phyloP scores from a whole-genome alignment of 2,329 filamentous ascomycete species.

The Graphilbum ipis-grandicollis region DNA sequence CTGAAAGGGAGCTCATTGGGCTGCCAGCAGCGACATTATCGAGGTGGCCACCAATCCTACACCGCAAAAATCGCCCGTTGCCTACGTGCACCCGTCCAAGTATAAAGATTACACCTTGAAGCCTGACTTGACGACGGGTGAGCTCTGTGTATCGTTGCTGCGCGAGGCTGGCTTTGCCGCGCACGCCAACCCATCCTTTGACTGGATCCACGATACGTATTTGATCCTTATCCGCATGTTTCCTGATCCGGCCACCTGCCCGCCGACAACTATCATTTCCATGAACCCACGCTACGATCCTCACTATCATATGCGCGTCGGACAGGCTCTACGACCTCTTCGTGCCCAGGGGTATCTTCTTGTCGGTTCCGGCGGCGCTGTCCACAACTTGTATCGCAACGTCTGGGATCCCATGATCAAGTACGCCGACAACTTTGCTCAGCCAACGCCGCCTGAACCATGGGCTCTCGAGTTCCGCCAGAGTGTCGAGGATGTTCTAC shows the following conservation, averaged over 20 bases:
- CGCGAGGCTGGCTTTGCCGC: conserved; percentile 34
- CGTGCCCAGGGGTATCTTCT: conserved; percentile 34
- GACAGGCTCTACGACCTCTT: conserved; percentile 35
- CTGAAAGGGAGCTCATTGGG: conserved; percentile 47
- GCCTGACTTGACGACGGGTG: conserved; percentile 36
- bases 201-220: conserved; percentile 60
- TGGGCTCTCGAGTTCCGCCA: conserved; percentile 51
- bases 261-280: conserved; percentile 40
- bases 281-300: conserved; percentile 22
- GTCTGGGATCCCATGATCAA: conserved; percentile 45
- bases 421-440: conserved; percentile 46
- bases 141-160: conserved; percentile 32
- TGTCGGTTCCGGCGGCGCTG: conserved; percentile 41
- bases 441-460: conserved; percentile 36
- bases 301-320: conserved; percentile 32
- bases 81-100: conserved; percentile 48
- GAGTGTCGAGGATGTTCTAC: conserved; percentile 40
- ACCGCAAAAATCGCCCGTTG: conserved; percentile 44
- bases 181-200: conserved; percentile 34
- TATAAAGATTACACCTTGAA: conserved; percentile 44
- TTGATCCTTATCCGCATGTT: conserved; percentile 56
- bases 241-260: conserved; percentile 31
- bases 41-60: conserved; percentile 43
- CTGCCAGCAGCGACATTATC: conserved; percentile 33
- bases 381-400: conserved; percentile 56